Conservation (phyloP, 495 filamentous ascomycete genomes). For the Aspergillus bridgeri region DNA sequence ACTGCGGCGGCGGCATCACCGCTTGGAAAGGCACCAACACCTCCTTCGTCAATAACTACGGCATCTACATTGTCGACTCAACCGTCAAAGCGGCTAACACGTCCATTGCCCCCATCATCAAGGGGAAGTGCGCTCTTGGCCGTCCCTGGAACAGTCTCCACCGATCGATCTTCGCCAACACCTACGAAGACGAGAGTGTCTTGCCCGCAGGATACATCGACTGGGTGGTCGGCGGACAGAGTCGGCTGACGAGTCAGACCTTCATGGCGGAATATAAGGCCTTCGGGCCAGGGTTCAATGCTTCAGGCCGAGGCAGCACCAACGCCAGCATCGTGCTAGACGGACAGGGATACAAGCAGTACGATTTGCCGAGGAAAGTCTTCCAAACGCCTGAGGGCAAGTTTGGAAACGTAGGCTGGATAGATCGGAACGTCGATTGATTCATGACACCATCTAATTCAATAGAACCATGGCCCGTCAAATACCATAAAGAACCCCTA, state of each 20-base stretch:
- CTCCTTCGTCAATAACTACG: conserved; percentile 59
- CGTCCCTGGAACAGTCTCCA: conserved; percentile 57
- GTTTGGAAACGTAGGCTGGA: conserved; percentile 51
- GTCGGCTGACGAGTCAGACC: conserved; percentile 43
- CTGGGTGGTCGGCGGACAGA: conserved; percentile 42
- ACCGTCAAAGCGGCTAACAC: conserved; percentile 48
- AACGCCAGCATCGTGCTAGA: conserved; percentile 44
- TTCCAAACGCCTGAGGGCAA: conserved; percentile 48
- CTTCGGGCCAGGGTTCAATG: conserved; percentile 55
- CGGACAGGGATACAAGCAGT: conserved; percentile 35
- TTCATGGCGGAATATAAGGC: conserved; percentile 54
- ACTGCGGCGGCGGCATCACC: conserved; percentile 60
- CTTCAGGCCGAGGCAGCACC: conserved; percentile 37
- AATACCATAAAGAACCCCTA: too few species aligned
- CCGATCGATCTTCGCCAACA: conserved; percentile 50
- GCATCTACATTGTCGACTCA: conserved; percentile 55
- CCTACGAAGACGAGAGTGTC: conserved; percentile 52
- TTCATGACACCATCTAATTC: too few species aligned
- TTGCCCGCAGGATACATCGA: conserved; percentile 50
- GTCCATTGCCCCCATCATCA: conserved; percentile 43
- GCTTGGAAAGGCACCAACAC: conserved; percentile 66
- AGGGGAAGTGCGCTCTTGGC: conserved; percentile 52
- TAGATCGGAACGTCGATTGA: conserved; percentile 37
- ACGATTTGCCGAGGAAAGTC: conserved; percentile 47
- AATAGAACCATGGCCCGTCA: too few species aligned